Evolutionary conservation across 148 eudicot species (phyloP).

Genomic region (Arbutus unedo): DNA sequence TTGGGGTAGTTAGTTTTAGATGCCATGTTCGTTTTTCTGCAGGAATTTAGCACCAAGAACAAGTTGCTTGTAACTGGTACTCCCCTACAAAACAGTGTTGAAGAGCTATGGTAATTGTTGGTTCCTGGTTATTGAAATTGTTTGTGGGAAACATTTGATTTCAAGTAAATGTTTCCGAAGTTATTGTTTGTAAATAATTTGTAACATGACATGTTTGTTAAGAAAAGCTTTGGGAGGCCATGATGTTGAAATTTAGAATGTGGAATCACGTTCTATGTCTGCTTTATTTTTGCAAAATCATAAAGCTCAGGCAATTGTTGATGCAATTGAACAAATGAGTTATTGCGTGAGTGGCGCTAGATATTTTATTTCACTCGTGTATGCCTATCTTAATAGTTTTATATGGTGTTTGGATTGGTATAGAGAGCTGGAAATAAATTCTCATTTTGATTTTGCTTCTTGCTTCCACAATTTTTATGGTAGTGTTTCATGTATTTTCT

Average conservation of each 20-base stretch:
- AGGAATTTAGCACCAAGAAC: slow-evolving; percentile 99
- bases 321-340: not conserved
- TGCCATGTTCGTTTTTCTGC: slow-evolving; percentile 13
- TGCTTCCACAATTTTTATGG: not conserved
- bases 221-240: slow-evolving; percentile 8
- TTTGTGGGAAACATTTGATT: not conserved
- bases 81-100: slow-evolving; percentile 95
- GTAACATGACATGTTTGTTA: not conserved
- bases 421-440: not conserved
- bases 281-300: too few species aligned
- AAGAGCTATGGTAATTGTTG: slow-evolving; percentile 82
- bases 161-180: not conserved
- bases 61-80: slow-evolving; percentile 96
- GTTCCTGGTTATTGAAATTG: not conserved
- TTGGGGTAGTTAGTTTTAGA: not conserved
- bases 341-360: not conserved
- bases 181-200: not conserved
- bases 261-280: not conserved
- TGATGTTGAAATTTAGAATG: slow-evolving; percentile 1
- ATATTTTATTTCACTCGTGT: not conserved
- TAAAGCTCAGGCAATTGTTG: not conserved
- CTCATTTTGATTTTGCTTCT: not conserved
- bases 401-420: not conserved
- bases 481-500: slow-evolving; percentile 4
- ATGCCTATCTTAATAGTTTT: not conserved